Evolutionary conservation across 106 monocot species (phyloP).

Genomic region (Ottelia alismoides): DNA sequence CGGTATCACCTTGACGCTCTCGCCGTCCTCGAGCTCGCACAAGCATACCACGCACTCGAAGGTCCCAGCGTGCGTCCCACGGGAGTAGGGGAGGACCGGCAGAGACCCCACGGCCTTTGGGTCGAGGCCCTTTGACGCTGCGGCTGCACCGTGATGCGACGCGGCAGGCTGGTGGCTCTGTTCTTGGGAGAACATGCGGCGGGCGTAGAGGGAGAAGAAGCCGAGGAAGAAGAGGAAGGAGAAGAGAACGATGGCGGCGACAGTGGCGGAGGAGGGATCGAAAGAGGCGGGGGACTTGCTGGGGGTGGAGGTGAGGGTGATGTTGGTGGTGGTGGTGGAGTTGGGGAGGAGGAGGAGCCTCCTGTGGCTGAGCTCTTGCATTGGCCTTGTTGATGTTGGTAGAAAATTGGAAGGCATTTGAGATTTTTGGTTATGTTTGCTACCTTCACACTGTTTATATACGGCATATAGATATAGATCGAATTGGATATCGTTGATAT

Average conservation of each 20-base stretch:
- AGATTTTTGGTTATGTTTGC: too few species aligned
- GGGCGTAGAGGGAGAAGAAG: slow-evolving; percentile 21
- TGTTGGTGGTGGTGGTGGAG: too few species aligned
- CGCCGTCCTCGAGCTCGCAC: slow-evolving; percentile 13
- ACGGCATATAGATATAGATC: too few species aligned
- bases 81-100: slow-evolving; percentile 5
- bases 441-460: too few species aligned
- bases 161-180: background rate
- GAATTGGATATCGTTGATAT: too few species aligned
- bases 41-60: slow-evolving; percentile 14
- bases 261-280: slow-evolving; percentile 9
- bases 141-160: background rate
- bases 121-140: slow-evolving; percentile 4
- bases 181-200: slow-evolving; percentile 6
- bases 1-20: slow-evolving; percentile 13
- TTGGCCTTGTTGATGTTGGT: too few species aligned
- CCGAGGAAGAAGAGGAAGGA: slow-evolving; percentile 15
- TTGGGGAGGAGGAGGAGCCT: too few species aligned
- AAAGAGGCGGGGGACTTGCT: background rate
- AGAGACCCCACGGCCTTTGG: slow-evolving; percentile 3
- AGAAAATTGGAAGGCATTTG: too few species aligned
- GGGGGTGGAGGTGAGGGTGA: background rate
- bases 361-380: too few species aligned
- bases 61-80: background rate
- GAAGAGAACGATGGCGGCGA: slow-evolving; percentile 12